Percentiles rank a stretch among this genome's conserved stretches.
Conservation (phyloP, 768 basidiomycete species). For the Dentipellis fragilis region DNA sequence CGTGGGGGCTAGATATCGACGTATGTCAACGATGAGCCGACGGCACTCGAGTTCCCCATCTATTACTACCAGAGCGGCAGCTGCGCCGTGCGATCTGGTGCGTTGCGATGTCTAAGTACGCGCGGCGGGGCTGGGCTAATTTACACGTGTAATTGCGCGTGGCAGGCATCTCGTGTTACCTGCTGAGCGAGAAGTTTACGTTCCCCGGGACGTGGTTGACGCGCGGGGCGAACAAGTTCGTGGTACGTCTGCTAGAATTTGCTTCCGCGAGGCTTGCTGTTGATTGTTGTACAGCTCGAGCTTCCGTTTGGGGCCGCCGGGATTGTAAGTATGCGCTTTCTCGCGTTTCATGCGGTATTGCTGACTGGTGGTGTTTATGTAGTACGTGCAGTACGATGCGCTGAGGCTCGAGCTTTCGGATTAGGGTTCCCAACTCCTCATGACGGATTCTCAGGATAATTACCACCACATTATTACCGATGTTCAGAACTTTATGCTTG, state of each 20-base stretch:
- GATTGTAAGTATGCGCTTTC: not conserved
- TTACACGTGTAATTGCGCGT: not conserved
- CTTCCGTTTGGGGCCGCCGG: not conserved
- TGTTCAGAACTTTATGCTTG: too few species aligned
- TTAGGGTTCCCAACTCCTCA: not conserved
- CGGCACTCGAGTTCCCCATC: slow-evolving; percentile 12
- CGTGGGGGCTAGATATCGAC: slow-evolving; percentile 6
- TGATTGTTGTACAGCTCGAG: not conserved
- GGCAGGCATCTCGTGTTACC: slow-evolving; percentile 18
- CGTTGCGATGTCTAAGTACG: not conserved
- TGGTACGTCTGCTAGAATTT: slow-evolving; percentile 8
- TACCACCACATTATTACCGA: too few species aligned
- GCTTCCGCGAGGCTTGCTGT: not conserved
- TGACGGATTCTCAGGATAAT: too few species aligned
- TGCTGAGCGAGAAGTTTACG: slow-evolving; percentile 14
- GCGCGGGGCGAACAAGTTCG: slow-evolving; percentile 15
- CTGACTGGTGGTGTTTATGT: slow-evolving; percentile 1
- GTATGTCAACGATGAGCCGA: slow-evolving; percentile 8
- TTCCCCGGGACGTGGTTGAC: slow-evolving; percentile 17
- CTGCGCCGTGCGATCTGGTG: slow-evolving; percentile 20
- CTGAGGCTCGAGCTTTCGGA: slow-evolving; percentile 14
- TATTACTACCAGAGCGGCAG: slow-evolving; percentile 17
- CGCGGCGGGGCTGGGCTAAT: not conserved
- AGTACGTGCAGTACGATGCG: slow-evolving; percentile 21
- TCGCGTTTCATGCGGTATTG: not conserved